phyloP scores from a whole-genome alignment of 768 basidiomycete genomes.

The Tricholomella constricta region DNA sequence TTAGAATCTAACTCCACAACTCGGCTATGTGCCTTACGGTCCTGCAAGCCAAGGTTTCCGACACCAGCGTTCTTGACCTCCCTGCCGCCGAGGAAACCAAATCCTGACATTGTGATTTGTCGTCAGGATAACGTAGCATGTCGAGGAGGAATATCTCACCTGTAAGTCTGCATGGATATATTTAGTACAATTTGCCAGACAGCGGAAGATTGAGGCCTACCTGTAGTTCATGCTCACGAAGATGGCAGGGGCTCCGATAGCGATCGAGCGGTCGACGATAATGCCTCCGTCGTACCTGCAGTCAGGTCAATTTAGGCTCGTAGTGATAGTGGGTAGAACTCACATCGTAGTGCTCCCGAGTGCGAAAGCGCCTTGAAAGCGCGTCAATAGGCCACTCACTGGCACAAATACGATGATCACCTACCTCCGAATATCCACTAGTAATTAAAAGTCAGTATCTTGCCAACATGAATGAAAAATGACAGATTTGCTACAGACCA shows the following conservation, averaged over 20 bases:
- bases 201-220: slow-evolving; percentile 17
- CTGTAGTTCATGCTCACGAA: slow-evolving; percentile 58
- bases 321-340: slow-evolving; percentile 24
- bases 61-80: slow-evolving; percentile 54
- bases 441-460: background rate
- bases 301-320: background rate
- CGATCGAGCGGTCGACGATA: slow-evolving; percentile 46
- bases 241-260: slow-evolving; percentile 45
- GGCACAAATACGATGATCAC: slow-evolving; percentile 14
- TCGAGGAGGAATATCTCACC: background rate
- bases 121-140: background rate
- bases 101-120: slow-evolving; percentile 18
- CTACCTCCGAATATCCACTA: slow-evolving; percentile 58
- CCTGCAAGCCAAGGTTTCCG: slow-evolving; percentile 68
- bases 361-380: slow-evolving; percentile 28
- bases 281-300: slow-evolving; percentile 40
- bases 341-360: slow-evolving; percentile 31
- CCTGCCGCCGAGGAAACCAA: slow-evolving; percentile 51
- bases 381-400: background rate
- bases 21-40: slow-evolving; percentile 42
- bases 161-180: slow-evolving; percentile 3
- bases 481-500: slow-evolving; percentile 35
- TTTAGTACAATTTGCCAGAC: background rate
- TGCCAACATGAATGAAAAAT: background rate
- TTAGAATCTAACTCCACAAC: background rate